A percentile compares a stretch with the other conserved stretches of the same genome.
phyloP scores from a whole-genome alignment of 2,329 filamentous ascomycete genomes.

The Penicillium sp. region DNA sequence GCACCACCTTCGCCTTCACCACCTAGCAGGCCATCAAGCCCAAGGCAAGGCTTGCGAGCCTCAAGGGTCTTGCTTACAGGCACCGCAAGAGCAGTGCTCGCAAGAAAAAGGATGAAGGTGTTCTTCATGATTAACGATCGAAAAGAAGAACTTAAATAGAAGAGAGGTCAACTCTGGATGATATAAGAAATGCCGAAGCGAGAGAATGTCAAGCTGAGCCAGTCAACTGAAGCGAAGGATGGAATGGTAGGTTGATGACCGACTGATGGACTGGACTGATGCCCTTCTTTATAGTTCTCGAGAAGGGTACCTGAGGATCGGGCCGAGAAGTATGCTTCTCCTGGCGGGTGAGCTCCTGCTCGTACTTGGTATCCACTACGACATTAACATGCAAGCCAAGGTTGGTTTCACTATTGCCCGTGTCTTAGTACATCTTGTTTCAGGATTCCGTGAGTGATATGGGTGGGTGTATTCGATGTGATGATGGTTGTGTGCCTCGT shows the following conservation, averaged over 20 bases:
- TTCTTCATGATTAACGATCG: constrained; percentile 16
- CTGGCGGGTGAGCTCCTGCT: background rate
- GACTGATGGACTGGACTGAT: background rate
- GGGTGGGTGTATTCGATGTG: background rate
- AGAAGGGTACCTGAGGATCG: background rate
- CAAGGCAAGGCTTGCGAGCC: constrained; percentile 12
- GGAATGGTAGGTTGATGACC: constrained; percentile 4
- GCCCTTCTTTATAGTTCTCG: background rate
- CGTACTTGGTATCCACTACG: background rate
- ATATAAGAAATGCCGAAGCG: background rate
- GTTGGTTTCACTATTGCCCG: background rate
- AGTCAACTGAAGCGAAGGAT: constrained; percentile 16
- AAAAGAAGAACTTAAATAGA: background rate
- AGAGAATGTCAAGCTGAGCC: constrained; percentile 12
- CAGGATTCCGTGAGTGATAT: background rate
- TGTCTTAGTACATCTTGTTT: background rate
- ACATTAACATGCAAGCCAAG: background rate
- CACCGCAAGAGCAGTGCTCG: constrained; percentile 11
- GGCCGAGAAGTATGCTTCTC: background rate
- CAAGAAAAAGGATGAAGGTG: constrained; percentile 11
- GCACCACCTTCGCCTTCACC: background rate
- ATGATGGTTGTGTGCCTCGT: background rate
- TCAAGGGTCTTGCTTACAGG: constrained; percentile 13
- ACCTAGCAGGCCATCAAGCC: constrained; percentile 1
- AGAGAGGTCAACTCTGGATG: constrained; percentile 5